Percentiles rank a stretch among this genome's conserved stretches.
phyloP scores from a whole-genome alignment of 176 grass and related monocot species.

The Avena insularis region DNA sequence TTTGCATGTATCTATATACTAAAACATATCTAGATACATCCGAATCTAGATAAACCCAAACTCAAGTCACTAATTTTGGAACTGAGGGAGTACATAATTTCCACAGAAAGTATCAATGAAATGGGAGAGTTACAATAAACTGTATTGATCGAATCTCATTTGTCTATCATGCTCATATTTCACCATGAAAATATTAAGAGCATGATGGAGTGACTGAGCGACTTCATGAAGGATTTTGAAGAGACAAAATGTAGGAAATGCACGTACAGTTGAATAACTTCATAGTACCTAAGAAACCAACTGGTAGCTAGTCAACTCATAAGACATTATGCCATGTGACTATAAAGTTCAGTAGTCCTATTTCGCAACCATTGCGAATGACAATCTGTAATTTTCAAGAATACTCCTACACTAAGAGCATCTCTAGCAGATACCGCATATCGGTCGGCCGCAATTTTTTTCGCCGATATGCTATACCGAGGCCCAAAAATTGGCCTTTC shows the following conservation, averaged over 20 bases:
- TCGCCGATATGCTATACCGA: no score
- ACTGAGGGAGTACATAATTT: background rate
- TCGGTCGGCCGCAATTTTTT: no score
- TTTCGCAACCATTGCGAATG: background rate
- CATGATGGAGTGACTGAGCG: constrained; percentile 3
- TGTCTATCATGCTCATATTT: background rate
- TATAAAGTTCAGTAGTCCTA: constrained; percentile 8
- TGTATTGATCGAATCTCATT: constrained; percentile 22
- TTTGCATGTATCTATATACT: no score
- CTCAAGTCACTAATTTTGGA: no score
- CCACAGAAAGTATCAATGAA: constrained; percentile 15
- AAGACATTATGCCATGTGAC: constrained; percentile 19
- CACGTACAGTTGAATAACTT: constrained; percentile 5
- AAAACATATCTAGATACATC: no score
- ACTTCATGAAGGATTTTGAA: constrained; percentile 27
- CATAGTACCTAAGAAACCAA: constrained; percentile 21
- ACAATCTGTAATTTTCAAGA: constrained; percentile 7
- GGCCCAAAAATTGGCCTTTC: no score
- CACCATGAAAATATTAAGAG: constrained; percentile 16
- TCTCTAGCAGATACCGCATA: no score
- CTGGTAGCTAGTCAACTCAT: constrained; percentile 26
- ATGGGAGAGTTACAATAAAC: constrained; percentile 5
- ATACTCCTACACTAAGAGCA: constrained; percentile 3
- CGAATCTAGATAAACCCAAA: no score
- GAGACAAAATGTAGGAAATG: constrained; percentile 26